These are phyloP conservation scores for Dactylonectria estremocensis DNA, from an alignment of 2,329 filamentous ascomycete genomes.

Conservation along the genomic window DNA sequence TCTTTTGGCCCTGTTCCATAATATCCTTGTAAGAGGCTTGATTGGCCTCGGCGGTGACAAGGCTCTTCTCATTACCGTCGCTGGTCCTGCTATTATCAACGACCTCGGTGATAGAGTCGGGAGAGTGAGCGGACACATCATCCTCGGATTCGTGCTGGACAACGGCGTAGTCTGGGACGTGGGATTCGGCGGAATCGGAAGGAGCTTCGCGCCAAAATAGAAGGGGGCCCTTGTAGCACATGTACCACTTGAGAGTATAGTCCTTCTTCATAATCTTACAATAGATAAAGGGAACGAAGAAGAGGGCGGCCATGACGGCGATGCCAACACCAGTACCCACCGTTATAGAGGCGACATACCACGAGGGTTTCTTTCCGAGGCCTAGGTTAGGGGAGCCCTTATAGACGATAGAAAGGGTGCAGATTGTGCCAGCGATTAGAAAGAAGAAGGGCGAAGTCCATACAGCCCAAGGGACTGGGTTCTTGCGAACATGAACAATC, in stretches of 20 bases:
- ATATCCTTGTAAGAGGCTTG: conserved; percentile 75
- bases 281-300: conserved; percentile 82
- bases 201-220: conserved; percentile 73
- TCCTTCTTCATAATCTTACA: conserved; percentile 79
- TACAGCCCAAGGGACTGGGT: conserved; percentile 81
- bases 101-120: conserved; percentile 44
- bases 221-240: conserved; percentile 74
- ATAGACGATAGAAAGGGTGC: conserved; percentile 84
- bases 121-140: conserved; percentile 52
- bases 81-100: conserved; percentile 55
- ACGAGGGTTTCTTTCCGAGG: conserved; percentile 67
- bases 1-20: conserved; percentile 68
- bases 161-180: conserved; percentile 83
- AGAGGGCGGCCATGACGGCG: conserved; percentile 71
- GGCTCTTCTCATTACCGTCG: conserved; percentile 58
- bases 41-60: conserved; percentile 52
- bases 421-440: conserved; percentile 81
- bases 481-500: conserved; percentile 79
- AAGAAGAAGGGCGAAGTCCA: conserved; percentile 84
- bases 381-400: conserved; percentile 76
- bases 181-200: conserved; percentile 65
- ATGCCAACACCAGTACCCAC: conserved; percentile 75
- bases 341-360: conserved; percentile 78
- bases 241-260: conserved; percentile 74
- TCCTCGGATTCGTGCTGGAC: conserved; percentile 75